A percentile compares a stretch with the other conserved stretches of the same genome.
Evolutionary conservation across 768 basidiomycete genomes (phyloP).

Genomic region (Zangia roseola): DNA sequence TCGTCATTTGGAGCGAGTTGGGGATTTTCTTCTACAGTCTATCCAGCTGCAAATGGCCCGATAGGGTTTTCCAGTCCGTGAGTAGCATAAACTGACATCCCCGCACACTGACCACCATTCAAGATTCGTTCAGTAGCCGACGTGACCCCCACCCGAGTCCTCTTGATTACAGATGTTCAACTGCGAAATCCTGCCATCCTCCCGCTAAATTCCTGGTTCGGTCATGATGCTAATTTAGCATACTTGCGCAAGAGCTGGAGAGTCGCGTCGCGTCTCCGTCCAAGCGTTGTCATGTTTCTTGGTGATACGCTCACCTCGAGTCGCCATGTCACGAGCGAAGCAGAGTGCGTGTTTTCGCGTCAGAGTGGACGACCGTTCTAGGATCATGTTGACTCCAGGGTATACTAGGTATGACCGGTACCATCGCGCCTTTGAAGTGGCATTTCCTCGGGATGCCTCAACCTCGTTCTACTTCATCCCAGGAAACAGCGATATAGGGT

Average conservation of each 20-base stretch:
- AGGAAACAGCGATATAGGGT: conserved; percentile 84
- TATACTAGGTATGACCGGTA: conserved; percentile 64
- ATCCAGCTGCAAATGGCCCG: conserved; percentile 62
- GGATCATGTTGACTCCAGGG: conserved; percentile 1
- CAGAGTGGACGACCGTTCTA: background rate
- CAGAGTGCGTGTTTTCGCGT: conserved; percentile 50
- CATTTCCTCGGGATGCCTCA: conserved; percentile 47
- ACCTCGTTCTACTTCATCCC: conserved; percentile 57
- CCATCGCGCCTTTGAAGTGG: conserved; percentile 56
- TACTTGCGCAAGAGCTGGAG: conserved; percentile 73
- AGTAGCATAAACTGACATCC: conserved; percentile 7
- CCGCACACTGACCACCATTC: conserved; percentile 2
- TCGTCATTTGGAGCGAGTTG: conserved; percentile 66
- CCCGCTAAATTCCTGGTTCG: conserved; percentile 37
- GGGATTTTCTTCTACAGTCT: conserved; percentile 58
- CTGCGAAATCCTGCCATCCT: conserved; percentile 42
- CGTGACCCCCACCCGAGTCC: conserved; percentile 48
- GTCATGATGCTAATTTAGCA: conserved; percentile 48
- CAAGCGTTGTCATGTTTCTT: conserved; percentile 68
- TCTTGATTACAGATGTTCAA: conserved; percentile 71
- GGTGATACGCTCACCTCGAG: conserved; percentile 77
- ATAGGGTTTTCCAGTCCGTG: conserved; percentile 29
- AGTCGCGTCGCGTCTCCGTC: conserved; percentile 52
- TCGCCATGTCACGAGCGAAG: conserved; percentile 47
- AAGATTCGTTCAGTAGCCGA: conserved; percentile 12